Percentiles rank a stretch among this genome's conserved stretches.
Evolutionary conservation across 2,329 filamentous ascomycete species (phyloP).

Genomic region (Plectosphaerella plurivora): DNA sequence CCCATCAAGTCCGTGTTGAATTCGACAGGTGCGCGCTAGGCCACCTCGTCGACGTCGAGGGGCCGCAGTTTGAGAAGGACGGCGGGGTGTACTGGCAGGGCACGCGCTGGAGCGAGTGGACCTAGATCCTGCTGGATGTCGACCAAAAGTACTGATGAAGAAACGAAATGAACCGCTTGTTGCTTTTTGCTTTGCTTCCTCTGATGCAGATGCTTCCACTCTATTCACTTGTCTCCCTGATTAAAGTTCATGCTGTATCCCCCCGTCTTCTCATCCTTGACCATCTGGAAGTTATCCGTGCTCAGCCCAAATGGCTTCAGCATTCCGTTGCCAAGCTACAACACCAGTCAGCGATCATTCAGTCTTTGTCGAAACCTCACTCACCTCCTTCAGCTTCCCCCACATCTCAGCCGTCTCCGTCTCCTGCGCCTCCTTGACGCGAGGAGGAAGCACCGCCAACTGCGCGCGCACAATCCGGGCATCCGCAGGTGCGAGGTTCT

Average conservation of each 20-base stretch:
- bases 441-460: constrained; percentile 60
- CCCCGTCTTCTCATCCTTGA: constrained; percentile 82
- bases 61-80: constrained; percentile 34
- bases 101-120: constrained; percentile 20
- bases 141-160: background rate
- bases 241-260: constrained; percentile 93
- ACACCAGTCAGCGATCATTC: background rate
- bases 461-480: constrained; percentile 62
- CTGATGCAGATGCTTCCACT: background rate
- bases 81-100: constrained; percentile 18
- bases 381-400: constrained; percentile 82
- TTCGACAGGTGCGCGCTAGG: constrained; percentile 51
- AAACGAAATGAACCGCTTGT: background rate
- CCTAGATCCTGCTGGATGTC: constrained; percentile 4
- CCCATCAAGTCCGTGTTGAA: constrained; percentile 38
- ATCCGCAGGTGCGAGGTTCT: constrained; percentile 62
- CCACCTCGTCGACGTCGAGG: constrained; percentile 51
- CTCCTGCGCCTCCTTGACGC: constrained; percentile 74
- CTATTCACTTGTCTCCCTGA: constrained; percentile 22
- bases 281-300: constrained; percentile 92
- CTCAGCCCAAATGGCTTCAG: constrained; percentile 90
- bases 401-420: constrained; percentile 95
- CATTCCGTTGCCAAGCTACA: constrained; percentile 78
- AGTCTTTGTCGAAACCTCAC: constrained; percentile 18
- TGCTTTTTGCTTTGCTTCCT: too few relatives aligned